Evolutionary conservation across 1,284 basidiomycete species (phyloP).

Genomic region (Rhizoctonia solani): DNA sequence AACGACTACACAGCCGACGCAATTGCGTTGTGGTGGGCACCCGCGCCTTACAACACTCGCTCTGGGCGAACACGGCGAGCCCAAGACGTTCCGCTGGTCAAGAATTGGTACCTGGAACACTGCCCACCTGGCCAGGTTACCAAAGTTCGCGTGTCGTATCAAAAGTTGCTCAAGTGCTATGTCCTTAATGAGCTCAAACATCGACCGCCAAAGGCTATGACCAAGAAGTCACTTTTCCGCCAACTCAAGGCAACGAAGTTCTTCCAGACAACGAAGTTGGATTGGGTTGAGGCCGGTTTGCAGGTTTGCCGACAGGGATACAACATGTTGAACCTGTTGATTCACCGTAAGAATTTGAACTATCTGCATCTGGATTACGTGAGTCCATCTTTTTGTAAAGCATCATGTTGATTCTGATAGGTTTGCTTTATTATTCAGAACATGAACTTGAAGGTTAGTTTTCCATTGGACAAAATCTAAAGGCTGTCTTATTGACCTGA

Average conservation of each 20-base stretch:
- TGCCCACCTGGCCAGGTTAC: constrained; percentile 96
- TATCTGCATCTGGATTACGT: constrained; percentile 88
- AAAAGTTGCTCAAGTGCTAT: constrained; percentile 96
- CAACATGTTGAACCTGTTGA: constrained; percentile 98
- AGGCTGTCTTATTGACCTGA: constrained; percentile 1
- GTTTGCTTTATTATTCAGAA: constrained; percentile 49
- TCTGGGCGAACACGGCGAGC: constrained; percentile 92
- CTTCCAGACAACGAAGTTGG: constrained; percentile 96
- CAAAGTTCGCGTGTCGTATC: constrained; percentile 98
- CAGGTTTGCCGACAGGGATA: constrained; percentile 99
- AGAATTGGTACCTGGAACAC: constrained; percentile 98
- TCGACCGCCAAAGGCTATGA: constrained; percentile 92
- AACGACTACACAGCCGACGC: constrained; percentile 95
- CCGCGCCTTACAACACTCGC: constrained; percentile 92
- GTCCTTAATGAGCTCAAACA: constrained; percentile 94
- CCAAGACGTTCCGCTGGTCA: constrained; percentile 94
- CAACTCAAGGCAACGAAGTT: constrained; percentile 98
- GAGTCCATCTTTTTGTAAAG: constrained; percentile 43
- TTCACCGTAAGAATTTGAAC: constrained; percentile 99
- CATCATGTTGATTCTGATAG: background rate
- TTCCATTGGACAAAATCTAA: background rate
- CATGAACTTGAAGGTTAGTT: constrained; percentile 83
- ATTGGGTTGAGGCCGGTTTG: constrained; percentile 99
- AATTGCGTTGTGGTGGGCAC: constrained; percentile 98
- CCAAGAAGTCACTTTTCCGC: constrained; percentile 95